These are phyloP conservation scores for Pseudogymnoascus sp. DNA, from an alignment of 2,329 filamentous ascomycete species.

Conservation along the genomic window DNA sequence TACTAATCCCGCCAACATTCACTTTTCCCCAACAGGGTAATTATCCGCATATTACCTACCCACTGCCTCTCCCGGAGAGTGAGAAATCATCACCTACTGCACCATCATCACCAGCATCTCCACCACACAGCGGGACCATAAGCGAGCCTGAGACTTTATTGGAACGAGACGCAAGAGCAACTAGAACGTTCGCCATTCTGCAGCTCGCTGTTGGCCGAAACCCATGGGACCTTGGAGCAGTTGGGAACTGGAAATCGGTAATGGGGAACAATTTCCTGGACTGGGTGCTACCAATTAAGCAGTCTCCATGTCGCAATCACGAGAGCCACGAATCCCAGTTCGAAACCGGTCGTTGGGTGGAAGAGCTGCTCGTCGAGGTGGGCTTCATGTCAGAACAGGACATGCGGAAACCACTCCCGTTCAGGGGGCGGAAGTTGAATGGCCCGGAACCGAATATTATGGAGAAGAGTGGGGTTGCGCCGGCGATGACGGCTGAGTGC, in stretches of 20 bases:
- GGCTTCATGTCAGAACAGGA: constrained; percentile 8
- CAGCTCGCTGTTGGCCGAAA: constrained; percentile 69
- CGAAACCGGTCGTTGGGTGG: constrained; percentile 55
- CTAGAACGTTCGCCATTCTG: constrained; percentile 71
- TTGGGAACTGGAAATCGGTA: constrained; percentile 67
- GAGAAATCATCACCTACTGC: constrained; percentile 5
- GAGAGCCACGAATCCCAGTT: constrained; percentile 61
- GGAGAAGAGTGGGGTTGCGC: background rate
- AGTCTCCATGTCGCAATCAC: constrained; percentile 68
- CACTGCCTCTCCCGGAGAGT: constrained; percentile 8
- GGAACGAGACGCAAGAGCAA: constrained; percentile 33
- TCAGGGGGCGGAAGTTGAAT: background rate
- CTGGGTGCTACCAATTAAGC: constrained; percentile 72
- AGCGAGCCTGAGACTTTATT: constrained; percentile 17
- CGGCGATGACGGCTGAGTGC: background rate
- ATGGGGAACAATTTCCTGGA: constrained; percentile 68
- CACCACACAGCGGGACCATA: background rate
- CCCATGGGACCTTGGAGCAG: constrained; percentile 70
- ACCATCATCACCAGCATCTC: constrained; percentile 3
- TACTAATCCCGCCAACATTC: constrained; percentile 53
- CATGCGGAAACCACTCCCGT: constrained; percentile 10
- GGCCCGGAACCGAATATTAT: background rate
- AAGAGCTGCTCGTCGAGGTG: constrained; percentile 39
- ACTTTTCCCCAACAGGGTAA: constrained; percentile 20
- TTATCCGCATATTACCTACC: constrained; percentile 11